Base-by-base conservation (phyloP, 2,329 filamentous ascomycete species). In the Emmonsiellopsis sp. region DNA sequence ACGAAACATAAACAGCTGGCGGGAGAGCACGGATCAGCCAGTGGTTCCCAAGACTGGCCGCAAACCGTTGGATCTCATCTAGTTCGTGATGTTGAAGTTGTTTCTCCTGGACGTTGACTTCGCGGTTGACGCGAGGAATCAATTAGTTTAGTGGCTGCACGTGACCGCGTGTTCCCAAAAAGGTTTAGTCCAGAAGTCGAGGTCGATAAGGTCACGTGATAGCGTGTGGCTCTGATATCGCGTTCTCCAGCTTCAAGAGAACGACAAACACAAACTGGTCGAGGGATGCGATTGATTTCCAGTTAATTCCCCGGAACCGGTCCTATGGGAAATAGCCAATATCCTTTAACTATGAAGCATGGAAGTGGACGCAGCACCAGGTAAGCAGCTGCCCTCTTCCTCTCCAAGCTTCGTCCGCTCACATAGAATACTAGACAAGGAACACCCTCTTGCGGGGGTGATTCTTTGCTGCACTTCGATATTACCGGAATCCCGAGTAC, bases 401-500 rank as follows among this genome's bases (percentile, higher is more conserved):
- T 52, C 5, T 27, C 14, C 51, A 11, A 31, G 11, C 6, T 45
- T 36, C 14, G 6, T n/a, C n/a, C 42, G 47, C 36, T 52, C 11
- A 47, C 46, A 50, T 17, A 17, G 17, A 31, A 50, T 33, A 44
- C 7, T 79, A 70, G 82, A 85, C 69, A 74, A 78, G 55, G 77
- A 84, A 48, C 75, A 77, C 58, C 85, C 87, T 51, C 80, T 91
- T 60, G 75, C 76, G 58, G 86, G 86, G 61, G 80, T 88, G 51
- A 81, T 93, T 56, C 77, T 95, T 61, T 95, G 90, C 77, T 95
- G 88, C 72, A 95, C 90, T 49, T 90, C 86, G 61, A 85, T 95
- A 60, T 77, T 85, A 52, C 82, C 86, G 54, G 88, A 95, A 64
- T 78, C 86, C 65, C 82, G 88, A 69, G 89, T 92, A 75, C 62